Evolutionary conservation across 805 yeast genomes (phyloP).

Genomic region (Sugiyamaella qingdaonensis): DNA sequence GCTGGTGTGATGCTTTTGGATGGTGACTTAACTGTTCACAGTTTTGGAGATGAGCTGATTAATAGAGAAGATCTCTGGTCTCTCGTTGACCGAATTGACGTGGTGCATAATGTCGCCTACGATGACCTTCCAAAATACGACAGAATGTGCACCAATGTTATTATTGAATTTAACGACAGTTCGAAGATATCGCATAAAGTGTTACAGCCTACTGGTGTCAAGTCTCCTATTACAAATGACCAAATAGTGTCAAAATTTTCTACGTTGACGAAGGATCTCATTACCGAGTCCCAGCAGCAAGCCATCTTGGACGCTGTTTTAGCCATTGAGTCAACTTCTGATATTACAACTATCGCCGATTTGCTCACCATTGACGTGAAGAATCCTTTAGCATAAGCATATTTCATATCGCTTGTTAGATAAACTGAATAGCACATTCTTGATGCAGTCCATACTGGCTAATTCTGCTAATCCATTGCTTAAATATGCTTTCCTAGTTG

Average conservation of each 20-base stretch:
- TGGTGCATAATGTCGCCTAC: constrained; percentile 7
- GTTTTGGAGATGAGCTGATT: constrained; percentile 9
- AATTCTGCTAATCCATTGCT: too few relatives aligned
- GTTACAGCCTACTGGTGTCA: constrained; percentile 10
- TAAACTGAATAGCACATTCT: too few relatives aligned
- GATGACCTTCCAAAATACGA: background rate
- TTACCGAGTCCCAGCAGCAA: constrained; percentile 3
- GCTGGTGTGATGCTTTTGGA: constrained; percentile 16
- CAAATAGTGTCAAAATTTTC: constrained; percentile 7
- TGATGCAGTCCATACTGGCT: too few relatives aligned
- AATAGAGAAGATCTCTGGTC: constrained; percentile 12
- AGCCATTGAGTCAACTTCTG: background rate
- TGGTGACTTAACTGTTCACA: constrained; percentile 6
- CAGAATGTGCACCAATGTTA: constrained; percentile 8
- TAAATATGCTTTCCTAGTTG: too few relatives aligned
- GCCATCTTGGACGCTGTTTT: constrained; percentile 2
- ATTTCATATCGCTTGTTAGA: too few relatives aligned
- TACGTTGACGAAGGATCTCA: constrained; percentile 8
- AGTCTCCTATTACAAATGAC: constrained; percentile 1
- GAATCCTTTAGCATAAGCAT: background rate
- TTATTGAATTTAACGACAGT: background rate
- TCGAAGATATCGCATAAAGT: background rate
- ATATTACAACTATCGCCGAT: background rate
- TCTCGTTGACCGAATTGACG: constrained; percentile 10
- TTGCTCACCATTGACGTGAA: background rate